Percentiles rank a stretch among this genome's conserved stretches.
phyloP scores from a whole-genome alignment of 495 filamentous ascomycete genomes.

The Annulohypoxylon nitens region DNA sequence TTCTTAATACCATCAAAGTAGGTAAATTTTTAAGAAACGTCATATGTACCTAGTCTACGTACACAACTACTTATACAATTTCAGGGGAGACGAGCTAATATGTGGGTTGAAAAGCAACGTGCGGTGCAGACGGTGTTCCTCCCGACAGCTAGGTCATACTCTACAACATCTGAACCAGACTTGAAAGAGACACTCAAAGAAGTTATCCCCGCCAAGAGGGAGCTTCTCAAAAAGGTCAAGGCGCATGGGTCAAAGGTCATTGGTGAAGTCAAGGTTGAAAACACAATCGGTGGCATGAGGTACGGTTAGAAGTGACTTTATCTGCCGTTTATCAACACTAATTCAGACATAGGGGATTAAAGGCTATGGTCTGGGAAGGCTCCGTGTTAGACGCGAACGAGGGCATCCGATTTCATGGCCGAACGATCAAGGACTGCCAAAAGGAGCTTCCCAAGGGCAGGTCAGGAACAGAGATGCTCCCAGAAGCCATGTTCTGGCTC shows the following conservation, averaged over 20 bases:
- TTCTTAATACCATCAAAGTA: slow-evolving; percentile 65
- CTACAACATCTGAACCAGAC: slow-evolving; percentile 82
- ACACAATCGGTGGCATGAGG: slow-evolving; percentile 95
- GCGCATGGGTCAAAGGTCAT: slow-evolving; percentile 83
- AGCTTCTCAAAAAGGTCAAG: slow-evolving; percentile 92
- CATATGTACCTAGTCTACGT: neutral
- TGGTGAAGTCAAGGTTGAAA: slow-evolving; percentile 94
- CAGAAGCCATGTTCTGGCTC: slow-evolving; percentile 99
- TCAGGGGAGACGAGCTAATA: slow-evolving; percentile 6
- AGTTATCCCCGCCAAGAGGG: slow-evolving; percentile 90
- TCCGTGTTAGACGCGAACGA: slow-evolving; percentile 97
- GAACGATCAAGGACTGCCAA: slow-evolving; percentile 98
- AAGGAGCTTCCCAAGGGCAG: slow-evolving; percentile 91
- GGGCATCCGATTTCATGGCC: slow-evolving; percentile 97
- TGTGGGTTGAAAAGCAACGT: slow-evolving; percentile 49
- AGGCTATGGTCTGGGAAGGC: slow-evolving; percentile 98
- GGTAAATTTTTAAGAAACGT: slow-evolving; percentile 35
- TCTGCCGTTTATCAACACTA: neutral
- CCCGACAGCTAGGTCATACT: slow-evolving; percentile 66
- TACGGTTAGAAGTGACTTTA: slow-evolving; percentile 10
- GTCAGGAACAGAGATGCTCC: slow-evolving; percentile 97
- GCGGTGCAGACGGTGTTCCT: slow-evolving; percentile 46
- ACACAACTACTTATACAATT: neutral
- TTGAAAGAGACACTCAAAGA: slow-evolving; percentile 87
- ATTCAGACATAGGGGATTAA: slow-evolving; percentile 70